A percentile compares a stretch with the other conserved stretches of the same genome.
These are phyloP conservation scores for Jatropha multifida DNA, from an alignment of 441 rosid genomes.

Conservation along the genomic window DNA sequence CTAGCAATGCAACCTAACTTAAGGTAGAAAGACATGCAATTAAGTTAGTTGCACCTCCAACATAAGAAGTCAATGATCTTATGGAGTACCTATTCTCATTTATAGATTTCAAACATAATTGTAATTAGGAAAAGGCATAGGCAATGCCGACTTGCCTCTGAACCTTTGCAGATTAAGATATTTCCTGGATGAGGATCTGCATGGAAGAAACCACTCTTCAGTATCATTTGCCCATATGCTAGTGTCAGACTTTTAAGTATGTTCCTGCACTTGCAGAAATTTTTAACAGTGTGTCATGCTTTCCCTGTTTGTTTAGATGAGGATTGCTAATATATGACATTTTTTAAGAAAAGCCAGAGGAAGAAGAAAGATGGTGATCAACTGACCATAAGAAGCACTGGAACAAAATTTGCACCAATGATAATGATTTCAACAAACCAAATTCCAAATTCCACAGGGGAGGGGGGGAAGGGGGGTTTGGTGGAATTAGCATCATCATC, in stretches of 20 bases:
- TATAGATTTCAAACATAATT: neutral
- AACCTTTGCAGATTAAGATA: constrained; percentile 84
- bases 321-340: constrained; percentile 5
- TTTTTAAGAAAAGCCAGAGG: neutral
- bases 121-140: constrained; percentile 17
- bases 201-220: constrained; percentile 94
- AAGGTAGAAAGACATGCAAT: constrained; percentile 23
- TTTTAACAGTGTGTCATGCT: constrained; percentile 18
- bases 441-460: neutral
- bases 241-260: constrained; percentile 74
- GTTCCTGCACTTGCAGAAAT: constrained; percentile 49
- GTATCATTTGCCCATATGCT: constrained; percentile 96
- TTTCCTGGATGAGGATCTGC: constrained; percentile 99
- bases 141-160: constrained; percentile 63
- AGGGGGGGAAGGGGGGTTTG: neutral
- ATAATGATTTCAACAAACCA: neutral
- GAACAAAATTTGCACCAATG: neutral
- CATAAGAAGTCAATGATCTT: constrained; percentile 5
- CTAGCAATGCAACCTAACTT: constrained; percentile 84
- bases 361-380: neutral
- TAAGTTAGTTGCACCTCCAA: constrained; percentile 18
- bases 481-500: neutral
- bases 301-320: constrained; percentile 3
- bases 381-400: neutral
- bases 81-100: neutral